Evolutionary conservation across 257 asterid genomes (phyloP).

Genomic region (Jacaranda mimosifolia): DNA sequence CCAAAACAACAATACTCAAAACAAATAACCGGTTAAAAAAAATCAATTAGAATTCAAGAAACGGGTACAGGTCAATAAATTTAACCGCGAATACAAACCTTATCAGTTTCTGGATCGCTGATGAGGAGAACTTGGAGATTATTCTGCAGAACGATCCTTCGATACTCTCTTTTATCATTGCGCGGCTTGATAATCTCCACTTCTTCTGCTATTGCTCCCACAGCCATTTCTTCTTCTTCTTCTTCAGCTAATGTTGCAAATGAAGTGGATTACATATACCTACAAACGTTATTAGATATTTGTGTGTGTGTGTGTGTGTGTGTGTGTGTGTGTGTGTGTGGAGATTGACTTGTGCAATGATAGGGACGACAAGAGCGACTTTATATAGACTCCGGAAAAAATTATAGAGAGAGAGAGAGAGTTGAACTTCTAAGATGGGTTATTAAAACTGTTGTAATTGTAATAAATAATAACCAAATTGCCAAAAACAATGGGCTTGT

Average conservation of each 20-base stretch:
- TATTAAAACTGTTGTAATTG: no score
- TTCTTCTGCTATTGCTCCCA: slow-evolving; percentile 50
- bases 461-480: no score
- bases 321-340: not conserved
- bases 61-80: not conserved
- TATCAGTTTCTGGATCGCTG: slow-evolving; percentile 96
- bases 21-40: not conserved
- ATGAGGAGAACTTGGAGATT: slow-evolving; percentile 84
- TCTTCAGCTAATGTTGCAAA: not conserved
- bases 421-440: no score
- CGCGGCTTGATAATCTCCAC: slow-evolving; percentile 84
- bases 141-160: slow-evolving; percentile 77
- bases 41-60: not conserved
- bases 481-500: no score
- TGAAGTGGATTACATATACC: slow-evolving; percentile 14
- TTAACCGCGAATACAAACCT: slow-evolving; percentile 47
- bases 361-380: not conserved
- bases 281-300: not conserved
- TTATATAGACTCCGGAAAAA: no score
- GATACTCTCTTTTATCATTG: slow-evolving; percentile 76
- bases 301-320: not conserved
- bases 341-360: slow-evolving; percentile 30
- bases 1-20: slow-evolving; percentile 23
- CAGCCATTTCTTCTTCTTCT: slow-evolving; percentile 52
- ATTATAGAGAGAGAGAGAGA: no score